phyloP scores from a whole-genome alignment of 257 asterid genomes.

The Solanum sitiens region DNA sequence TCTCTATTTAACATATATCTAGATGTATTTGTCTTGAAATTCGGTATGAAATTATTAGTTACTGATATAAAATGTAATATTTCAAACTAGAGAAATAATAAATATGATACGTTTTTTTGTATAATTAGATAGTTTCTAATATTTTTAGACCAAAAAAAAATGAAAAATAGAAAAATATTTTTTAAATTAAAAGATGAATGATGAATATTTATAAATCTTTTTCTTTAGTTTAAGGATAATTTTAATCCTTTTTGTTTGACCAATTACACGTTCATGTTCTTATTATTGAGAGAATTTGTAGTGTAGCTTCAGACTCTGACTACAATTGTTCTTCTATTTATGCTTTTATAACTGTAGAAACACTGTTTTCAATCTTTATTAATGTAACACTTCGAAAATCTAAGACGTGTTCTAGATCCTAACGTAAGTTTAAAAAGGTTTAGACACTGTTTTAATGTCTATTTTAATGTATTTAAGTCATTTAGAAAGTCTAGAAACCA shows the following conservation, averaged over 20 bases:
- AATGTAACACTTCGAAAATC: too few relatives aligned
- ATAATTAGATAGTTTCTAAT: background rate
- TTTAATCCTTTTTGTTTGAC: background rate
- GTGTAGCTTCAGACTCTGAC: background rate
- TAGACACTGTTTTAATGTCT: too few relatives aligned
- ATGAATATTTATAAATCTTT: too few relatives aligned
- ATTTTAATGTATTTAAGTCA: too few relatives aligned
- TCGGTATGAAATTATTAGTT: too few relatives aligned
- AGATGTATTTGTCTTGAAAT: too few relatives aligned
- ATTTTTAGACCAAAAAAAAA: background rate
- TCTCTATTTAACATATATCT: too few relatives aligned
- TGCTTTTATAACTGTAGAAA: background rate
- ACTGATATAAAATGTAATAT: too few relatives aligned
- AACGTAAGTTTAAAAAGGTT: too few relatives aligned
- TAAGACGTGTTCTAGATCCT: too few relatives aligned
- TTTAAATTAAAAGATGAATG: background rate
- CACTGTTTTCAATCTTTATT: background rate
- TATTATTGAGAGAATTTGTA: background rate
- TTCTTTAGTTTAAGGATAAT: background rate
- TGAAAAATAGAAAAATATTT: too few relatives aligned
- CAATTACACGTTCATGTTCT: background rate
- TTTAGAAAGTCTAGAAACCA: too few relatives aligned
- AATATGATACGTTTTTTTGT: background rate
- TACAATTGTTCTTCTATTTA: background rate
- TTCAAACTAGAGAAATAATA: background rate